A percentile compares a stretch with the other conserved stretches of the same genome.
phyloP scores from a whole-genome alignment of 441 rosid genomes.

The Populus hybrid region DNA sequence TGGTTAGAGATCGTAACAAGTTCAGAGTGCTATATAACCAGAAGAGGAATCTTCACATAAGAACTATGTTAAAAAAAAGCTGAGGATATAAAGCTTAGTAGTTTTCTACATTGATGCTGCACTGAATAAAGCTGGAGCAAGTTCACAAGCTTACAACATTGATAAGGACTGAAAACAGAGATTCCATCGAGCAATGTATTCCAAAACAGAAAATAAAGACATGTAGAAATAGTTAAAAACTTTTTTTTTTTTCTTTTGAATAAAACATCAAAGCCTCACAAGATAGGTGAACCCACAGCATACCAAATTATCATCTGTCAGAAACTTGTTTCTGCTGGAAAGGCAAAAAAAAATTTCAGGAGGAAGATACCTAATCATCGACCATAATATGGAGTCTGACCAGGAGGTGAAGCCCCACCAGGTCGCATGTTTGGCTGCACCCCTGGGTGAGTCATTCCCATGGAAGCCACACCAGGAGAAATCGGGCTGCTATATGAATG shows the following conservation, averaged over 20 bases:
- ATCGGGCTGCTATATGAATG: slow-evolving; percentile 31
- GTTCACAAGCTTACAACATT: not conserved
- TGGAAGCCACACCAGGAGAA: slow-evolving; percentile 26
- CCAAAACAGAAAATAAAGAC: not conserved
- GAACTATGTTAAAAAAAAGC: too few species aligned
- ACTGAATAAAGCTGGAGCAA: not conserved
- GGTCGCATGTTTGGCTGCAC: slow-evolving; percentile 36
- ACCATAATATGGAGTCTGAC: slow-evolving; percentile 47
- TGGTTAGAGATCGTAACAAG: not conserved
- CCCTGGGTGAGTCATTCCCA: slow-evolving; percentile 33
- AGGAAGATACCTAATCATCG: slow-evolving; percentile 24
- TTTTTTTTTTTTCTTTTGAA: not conserved
- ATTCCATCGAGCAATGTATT: too few species aligned
- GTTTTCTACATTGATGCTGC: not conserved
- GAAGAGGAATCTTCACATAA: not conserved
- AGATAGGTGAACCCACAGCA: not conserved
- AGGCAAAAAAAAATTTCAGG: not conserved
- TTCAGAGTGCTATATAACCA: too few species aligned
- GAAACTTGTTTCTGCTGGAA: slow-evolving; percentile 6
- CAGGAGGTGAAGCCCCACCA: slow-evolving; percentile 39
- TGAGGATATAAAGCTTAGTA: not conserved
- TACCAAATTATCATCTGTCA: not conserved
- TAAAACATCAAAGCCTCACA: not conserved
- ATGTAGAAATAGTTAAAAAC: not conserved
- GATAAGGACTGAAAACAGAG: not conserved